phyloP scores from a whole-genome alignment of 2,329 filamentous ascomycete genomes.

The Aspergillus sp. region DNA sequence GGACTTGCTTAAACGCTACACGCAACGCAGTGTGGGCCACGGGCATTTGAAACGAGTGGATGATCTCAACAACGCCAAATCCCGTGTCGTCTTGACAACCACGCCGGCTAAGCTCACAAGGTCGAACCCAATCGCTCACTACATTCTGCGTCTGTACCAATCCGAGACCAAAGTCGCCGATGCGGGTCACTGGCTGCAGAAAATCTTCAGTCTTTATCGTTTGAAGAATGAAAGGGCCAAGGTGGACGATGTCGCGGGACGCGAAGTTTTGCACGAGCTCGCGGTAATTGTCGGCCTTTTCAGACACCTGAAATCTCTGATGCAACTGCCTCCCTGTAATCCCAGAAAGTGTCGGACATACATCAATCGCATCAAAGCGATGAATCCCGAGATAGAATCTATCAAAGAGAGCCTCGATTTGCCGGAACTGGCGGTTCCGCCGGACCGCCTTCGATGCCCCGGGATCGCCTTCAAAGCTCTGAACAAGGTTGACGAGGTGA shows the following conservation, averaged over 20 bases:
- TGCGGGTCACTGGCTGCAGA: slow-evolving; percentile 43
- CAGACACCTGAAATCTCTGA: neutral
- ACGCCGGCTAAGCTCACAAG: slow-evolving; percentile 42
- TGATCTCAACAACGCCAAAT: slow-evolving; percentile 34
- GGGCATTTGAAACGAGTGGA: slow-evolving; percentile 47
- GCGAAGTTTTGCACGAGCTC: neutral
- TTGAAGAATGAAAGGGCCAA: too few species aligned
- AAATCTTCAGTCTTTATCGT: slow-evolving; percentile 25
- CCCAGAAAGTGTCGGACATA: neutral
- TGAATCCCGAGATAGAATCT: neutral
- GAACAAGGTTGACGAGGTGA: slow-evolving; percentile 36
- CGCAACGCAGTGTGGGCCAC: slow-evolving; percentile 35
- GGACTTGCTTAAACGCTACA: slow-evolving; percentile 41
- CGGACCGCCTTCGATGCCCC: neutral
- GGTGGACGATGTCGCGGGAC: too few species aligned
- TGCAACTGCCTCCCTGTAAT: neutral
- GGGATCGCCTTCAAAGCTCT: slow-evolving; percentile 39
- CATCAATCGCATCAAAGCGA: neutral
- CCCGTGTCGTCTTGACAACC: slow-evolving; percentile 42
- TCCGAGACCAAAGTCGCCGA: slow-evolving; percentile 34
- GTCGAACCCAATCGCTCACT: slow-evolving; percentile 43
- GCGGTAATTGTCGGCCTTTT: neutral
- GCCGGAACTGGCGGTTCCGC: neutral
- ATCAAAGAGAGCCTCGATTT: neutral
- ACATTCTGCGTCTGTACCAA: slow-evolving; percentile 48